These are phyloP conservation scores for Akanthomyces muscarius DNA, from an alignment of 2,329 filamentous ascomycete genomes.

Conservation along the genomic window DNA sequence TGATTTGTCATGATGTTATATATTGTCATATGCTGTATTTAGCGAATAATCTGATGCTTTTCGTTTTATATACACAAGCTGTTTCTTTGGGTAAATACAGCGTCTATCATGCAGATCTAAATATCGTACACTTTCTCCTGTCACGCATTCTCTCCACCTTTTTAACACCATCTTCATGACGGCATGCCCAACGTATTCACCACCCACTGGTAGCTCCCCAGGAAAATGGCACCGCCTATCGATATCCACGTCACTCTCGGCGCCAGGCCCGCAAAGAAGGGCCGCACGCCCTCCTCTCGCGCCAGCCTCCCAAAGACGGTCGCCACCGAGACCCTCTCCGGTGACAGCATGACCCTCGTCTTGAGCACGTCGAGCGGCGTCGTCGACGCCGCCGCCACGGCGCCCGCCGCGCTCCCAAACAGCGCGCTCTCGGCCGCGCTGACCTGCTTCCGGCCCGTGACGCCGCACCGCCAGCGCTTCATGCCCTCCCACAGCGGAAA, in stretches of 20 bases:
- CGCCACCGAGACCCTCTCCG: slow-evolving; percentile 57
- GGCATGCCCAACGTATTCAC: slow-evolving; percentile 60
- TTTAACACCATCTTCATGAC: background rate
- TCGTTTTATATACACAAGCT: background rate
- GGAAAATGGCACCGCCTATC: slow-evolving; percentile 86
- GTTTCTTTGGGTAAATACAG: background rate
- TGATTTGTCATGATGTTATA: background rate
- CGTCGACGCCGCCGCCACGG: slow-evolving; percentile 79
- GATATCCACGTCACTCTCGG: slow-evolving; percentile 94
- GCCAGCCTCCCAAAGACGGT: slow-evolving; percentile 62
- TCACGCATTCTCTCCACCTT: background rate
- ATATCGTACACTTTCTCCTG: slow-evolving; percentile 18
- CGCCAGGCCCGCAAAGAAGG: slow-evolving; percentile 72
- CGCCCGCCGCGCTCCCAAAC: slow-evolving; percentile 80
- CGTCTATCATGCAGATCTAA: background rate
- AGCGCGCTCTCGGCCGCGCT: slow-evolving; percentile 75
- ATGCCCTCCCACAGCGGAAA: slow-evolving; percentile 95
- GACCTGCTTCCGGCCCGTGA: slow-evolving; percentile 38
- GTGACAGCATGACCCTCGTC: slow-evolving; percentile 90
- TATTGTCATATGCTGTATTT: background rate
- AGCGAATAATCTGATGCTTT: background rate
- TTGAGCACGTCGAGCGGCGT: slow-evolving; percentile 96
- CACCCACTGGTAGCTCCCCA: slow-evolving; percentile 89
- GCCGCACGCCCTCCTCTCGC: slow-evolving; percentile 57
- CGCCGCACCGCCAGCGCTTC: slow-evolving; percentile 65